Evolutionary conservation across 2,329 filamentous ascomycete genomes (phyloP).

Genomic region (Penicillium oxalicum): DNA sequence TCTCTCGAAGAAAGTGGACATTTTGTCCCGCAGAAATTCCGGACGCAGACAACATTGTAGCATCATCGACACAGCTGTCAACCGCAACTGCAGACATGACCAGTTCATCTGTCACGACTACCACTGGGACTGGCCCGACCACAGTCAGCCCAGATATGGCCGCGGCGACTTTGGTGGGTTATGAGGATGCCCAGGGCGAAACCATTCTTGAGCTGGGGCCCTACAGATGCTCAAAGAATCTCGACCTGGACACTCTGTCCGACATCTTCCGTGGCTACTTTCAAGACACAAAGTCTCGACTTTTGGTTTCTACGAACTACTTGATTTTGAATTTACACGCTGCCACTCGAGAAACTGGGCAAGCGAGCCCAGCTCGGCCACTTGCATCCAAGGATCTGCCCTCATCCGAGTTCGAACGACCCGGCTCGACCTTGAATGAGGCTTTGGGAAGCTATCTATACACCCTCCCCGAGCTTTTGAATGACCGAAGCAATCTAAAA

Average conservation of each 20-base stretch:
- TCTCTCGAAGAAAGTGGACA: constrained; percentile 48
- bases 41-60: constrained; percentile 18
- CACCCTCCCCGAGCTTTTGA: constrained; percentile 44
- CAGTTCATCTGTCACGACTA: constrained; percentile 18
- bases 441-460: constrained; percentile 51
- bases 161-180: constrained; percentile 20
- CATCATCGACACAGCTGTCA: constrained; percentile 6
- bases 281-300: constrained; percentile 46
- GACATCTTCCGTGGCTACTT: constrained; percentile 51
- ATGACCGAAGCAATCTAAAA: constrained; percentile 54
- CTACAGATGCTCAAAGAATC: constrained; percentile 50
- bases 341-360: constrained; percentile 41
- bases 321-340: constrained; percentile 57
- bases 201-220: constrained; percentile 46
- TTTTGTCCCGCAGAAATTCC: constrained; percentile 56
- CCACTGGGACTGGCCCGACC: not conserved
- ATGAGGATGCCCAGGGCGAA: constrained; percentile 20
- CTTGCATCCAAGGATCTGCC: constrained; percentile 44
- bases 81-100: constrained; percentile 8
- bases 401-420: constrained; percentile 29
- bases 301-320: constrained; percentile 50
- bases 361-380: constrained; percentile 38
- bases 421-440: constrained; percentile 45
- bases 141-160: constrained; percentile 18
- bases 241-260: constrained; percentile 48